Evolutionary conservation across 192 early-diverging fungal genomes (phyloP), one percentile per base, ranked within the genome.

Genomic region (Coemansia reversa): DNA sequence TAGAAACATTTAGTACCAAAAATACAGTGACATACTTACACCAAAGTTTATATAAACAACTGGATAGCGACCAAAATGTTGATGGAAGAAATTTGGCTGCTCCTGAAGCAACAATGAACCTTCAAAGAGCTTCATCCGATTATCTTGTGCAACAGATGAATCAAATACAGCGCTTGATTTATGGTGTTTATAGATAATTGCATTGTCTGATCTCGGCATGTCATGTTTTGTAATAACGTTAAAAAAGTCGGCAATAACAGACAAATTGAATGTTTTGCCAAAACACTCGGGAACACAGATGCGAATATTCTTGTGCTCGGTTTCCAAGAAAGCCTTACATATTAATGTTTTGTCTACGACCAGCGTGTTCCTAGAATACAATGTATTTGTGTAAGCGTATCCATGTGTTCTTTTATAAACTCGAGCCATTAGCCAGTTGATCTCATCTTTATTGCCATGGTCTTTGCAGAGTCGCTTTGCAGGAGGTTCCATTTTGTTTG

Each of bases 301-400:
- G 24, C 53, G 29, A 32, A 57, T 28, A 12, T 23, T 47, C 45
- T 45, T 9, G 24, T 45, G 33, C 25, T 55, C n/a, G n/a, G 35
- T 8, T 9, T 63, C 62, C 22, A 63, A 22, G 16, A 63, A 42
- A 14, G 52, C 62, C 52, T 55, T 63, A 52, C 62, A 63, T 28
- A 63, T 30, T 19, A 63, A 32, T 19, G 62, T 53, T 20, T 53
- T 45, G 12, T 45, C 39, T 45, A 45, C 39, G 7, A 45, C 14
- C 14, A 45, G 14, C 3, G 39, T 3, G 3, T 45, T 16, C 3
- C 39, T 45, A 16, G 39, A 3, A 14, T 45, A 16, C 1, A 45
- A 45, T 11, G 14, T 3, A 16, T 45, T 14, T 45, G 39, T 45
- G 9, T 16, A 45, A 3, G 14, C 3, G 8, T 11, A 3, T 11